phyloP scores from a whole-genome alignment of 2,329 filamentous ascomycete species.

The Colletotrichum gloeosporioides region DNA sequence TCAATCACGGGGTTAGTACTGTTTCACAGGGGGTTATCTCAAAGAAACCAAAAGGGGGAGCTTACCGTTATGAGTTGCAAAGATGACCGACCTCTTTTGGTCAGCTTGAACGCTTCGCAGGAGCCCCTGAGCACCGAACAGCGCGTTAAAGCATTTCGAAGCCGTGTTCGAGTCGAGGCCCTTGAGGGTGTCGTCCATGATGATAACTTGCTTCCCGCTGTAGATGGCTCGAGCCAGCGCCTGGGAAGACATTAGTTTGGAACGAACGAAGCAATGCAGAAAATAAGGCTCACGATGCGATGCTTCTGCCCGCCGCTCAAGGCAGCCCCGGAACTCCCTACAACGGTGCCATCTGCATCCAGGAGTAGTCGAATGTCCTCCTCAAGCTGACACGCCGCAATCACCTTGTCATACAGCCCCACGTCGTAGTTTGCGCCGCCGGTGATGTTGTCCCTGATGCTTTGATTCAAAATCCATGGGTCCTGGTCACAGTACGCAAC shows the following conservation, averaged over 20 bases:
- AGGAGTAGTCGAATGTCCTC: background rate
- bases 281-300: background rate
- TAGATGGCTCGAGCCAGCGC: conserved; percentile 7
- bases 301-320: conserved; percentile 13
- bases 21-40: background rate
- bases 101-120: conserved; percentile 29
- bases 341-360: background rate
- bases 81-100: conserved; percentile 41
- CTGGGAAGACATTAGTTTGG: background rate
- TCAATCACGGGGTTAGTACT: background rate
- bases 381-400: background rate
- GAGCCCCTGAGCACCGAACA: background rate
- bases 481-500: conserved; percentile 33
- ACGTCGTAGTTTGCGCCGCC: conserved; percentile 21
- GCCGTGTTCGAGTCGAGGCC: conserved; percentile 9
- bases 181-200: conserved; percentile 13
- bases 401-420: conserved; percentile 34
- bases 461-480: conserved; percentile 32
- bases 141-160: background rate
- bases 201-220: background rate
- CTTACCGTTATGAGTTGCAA: conserved; percentile 42
- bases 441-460: conserved; percentile 24
- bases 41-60: background rate
- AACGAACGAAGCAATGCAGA: too few species aligned
- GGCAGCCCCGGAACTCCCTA: background rate